Conservation (phyloP, 2,329 filamentous ascomycete species). For the Xylariaceae sp. region DNA sequence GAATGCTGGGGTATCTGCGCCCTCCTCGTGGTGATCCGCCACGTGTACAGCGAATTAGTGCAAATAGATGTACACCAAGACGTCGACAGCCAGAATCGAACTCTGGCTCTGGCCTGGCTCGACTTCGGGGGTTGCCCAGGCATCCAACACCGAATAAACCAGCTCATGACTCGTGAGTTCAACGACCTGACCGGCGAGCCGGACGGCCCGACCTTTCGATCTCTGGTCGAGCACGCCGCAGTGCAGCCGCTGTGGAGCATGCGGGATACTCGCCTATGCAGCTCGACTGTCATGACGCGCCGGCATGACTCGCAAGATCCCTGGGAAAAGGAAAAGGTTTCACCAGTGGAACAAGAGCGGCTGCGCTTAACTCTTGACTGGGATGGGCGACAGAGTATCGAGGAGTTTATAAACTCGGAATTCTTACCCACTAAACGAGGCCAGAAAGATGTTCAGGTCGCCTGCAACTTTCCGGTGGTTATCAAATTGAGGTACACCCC, state of each 20-base stretch:
- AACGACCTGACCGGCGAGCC: too few species aligned
- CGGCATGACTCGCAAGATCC: too few species aligned
- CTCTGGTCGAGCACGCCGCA: neutral
- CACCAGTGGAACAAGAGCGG: neutral
- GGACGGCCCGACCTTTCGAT: neutral
- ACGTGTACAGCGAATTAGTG: neutral
- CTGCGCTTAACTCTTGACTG: neutral
- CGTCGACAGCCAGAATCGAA: neutral
- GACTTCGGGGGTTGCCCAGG: neutral
- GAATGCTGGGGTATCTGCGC: too few species aligned
- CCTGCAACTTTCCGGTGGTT: neutral
- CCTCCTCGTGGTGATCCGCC: neutral
- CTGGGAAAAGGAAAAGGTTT: neutral
- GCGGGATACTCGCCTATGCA: neutral
- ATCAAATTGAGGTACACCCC: neutral
- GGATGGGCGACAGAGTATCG: neutral
- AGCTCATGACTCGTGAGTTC: neutral
- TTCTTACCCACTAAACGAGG: neutral
- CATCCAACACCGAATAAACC: neutral
- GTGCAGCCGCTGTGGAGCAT: neutral
- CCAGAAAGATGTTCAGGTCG: too few species aligned
- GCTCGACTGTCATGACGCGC: neutral
- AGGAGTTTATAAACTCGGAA: neutral
- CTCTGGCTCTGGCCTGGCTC: neutral
- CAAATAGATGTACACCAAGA: neutral